Base-by-base conservation (phyloP, 1,284 basidiomycete species). In the Moniliella sp. region DNA sequence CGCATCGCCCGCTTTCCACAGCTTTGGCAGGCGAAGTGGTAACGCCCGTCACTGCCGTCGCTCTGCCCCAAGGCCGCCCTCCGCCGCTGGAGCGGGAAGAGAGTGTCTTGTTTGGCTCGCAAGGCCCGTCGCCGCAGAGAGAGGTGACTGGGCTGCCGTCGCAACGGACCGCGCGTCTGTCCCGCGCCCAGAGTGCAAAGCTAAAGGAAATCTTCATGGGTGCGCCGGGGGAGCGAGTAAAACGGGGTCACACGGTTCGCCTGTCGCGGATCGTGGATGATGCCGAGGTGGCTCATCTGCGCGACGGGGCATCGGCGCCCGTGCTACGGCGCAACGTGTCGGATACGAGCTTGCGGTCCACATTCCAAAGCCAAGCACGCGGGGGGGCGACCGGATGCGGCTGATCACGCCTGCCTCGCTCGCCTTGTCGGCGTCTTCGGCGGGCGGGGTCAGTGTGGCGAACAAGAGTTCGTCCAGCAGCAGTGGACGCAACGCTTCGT, bases 261-360 rank as follows among this genome's bases (percentile, higher is more conserved):
- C 32, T 42, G 30, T 43, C 39, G 2, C 35, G 47, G 8, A 52
- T 52, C 12, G 50, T 50, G 5, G 50, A 52, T 17, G 51, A 52
- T 19, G 50, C 52, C 19, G 50, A 55, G 33, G 34, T 55, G n/a
- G n/a, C n/a, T n/a, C n/a, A n/a, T n/a, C n/a, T n/a, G n/a, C n/a
- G n/a, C n/a, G n/a, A n/a, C n/a, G n/a, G n/a, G n/a, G n/a, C n/a
- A n/a, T n/a, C n/a, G n/a, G n/a, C n/a, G n/a, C n/a, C n/a, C n/a
- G n/a, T n/a, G n/a, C n/a, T n/a, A n/a, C n/a, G n/a, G n/a, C n/a
- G n/a, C n/a, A n/a, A n/a, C n/a, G n/a, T n/a, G n/a, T n/a, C n/a
- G n/a, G n/a, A n/a, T n/a, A n/a, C n/a, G n/a, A n/a, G n/a, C n/a
- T n/a, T n/a, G n/a, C n/a, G n/a, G n/a, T n/a, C n/a, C n/a, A n/a